Conservation (phyloP, 2,329 filamentous ascomycete species). For the Macrophomina pseudophaseolina region DNA sequence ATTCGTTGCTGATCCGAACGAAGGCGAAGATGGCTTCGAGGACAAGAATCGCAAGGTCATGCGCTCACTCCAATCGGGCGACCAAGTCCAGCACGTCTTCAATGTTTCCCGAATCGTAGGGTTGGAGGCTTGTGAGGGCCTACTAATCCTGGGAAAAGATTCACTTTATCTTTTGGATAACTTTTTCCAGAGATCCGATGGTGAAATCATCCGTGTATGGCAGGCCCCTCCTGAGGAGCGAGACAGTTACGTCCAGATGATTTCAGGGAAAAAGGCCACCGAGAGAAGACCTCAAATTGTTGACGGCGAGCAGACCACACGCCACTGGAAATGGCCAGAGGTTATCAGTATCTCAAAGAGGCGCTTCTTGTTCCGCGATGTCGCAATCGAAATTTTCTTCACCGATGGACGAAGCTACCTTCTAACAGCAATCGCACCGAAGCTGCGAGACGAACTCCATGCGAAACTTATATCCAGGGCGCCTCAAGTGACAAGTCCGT, state of each 20-base stretch:
- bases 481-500: slow-evolving; percentile 75
- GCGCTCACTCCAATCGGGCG: slow-evolving; percentile 86
- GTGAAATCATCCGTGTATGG: slow-evolving; percentile 96
- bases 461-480: slow-evolving; percentile 77
- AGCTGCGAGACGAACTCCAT: slow-evolving; percentile 79
- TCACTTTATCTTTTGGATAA: slow-evolving; percentile 94
- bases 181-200: slow-evolving; percentile 92
- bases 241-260: slow-evolving; percentile 93
- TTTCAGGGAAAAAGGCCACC: slow-evolving; percentile 65
- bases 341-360: slow-evolving; percentile 95
- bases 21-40: slow-evolving; percentile 84
- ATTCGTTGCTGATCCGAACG: slow-evolving; percentile 90
- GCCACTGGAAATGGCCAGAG: slow-evolving; percentile 93
- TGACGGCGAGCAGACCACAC: slow-evolving; percentile 74
- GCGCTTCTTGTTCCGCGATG: slow-evolving; percentile 91
- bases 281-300: slow-evolving; percentile 41
- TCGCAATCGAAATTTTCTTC: slow-evolving; percentile 97
- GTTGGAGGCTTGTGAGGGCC: slow-evolving; percentile 89
- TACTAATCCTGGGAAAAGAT: slow-evolving; percentile 90
- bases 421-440: slow-evolving; percentile 78
- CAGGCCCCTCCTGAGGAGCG: slow-evolving; percentile 91
- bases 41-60: slow-evolving; percentile 99
- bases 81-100: slow-evolving; percentile 90
- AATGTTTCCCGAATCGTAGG: slow-evolving; percentile 95
- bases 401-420: slow-evolving; percentile 95